Evolutionary conservation across 345 rosid genomes (phyloP).

Genomic region (Turritis glabra): DNA sequence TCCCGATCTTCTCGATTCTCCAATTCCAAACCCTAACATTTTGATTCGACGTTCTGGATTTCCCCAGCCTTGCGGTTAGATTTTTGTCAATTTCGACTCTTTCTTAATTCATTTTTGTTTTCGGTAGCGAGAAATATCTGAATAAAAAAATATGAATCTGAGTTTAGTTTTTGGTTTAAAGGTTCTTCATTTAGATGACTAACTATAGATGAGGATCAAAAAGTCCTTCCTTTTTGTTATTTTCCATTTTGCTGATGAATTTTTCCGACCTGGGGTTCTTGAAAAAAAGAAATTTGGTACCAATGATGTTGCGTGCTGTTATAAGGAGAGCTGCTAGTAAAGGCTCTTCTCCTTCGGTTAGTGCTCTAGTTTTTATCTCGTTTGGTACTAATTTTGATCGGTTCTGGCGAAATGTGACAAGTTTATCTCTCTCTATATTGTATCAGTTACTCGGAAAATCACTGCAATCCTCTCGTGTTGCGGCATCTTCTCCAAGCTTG

Average conservation of each 20-base stretch:
- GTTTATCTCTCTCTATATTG: not conserved
- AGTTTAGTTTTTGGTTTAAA: not conserved
- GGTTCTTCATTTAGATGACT: not conserved
- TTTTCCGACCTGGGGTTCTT: not conserved
- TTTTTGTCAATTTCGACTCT: not conserved
- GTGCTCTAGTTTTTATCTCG: not conserved
- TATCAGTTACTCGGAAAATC: constrained; percentile 36
- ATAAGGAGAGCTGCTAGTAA: constrained; percentile 21
- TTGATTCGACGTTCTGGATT: not conserved
- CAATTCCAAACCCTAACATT: not conserved
- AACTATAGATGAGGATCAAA: not conserved
- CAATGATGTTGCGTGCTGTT: constrained; percentile 17
- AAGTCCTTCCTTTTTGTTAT: not conserved
- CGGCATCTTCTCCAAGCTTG: constrained; percentile 42
- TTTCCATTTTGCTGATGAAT: not conserved
- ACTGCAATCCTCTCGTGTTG: constrained; percentile 44
- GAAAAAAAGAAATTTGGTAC: constrained; percentile 1
- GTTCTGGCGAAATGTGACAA: not conserved
- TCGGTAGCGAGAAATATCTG: not conserved
- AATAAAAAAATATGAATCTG: not conserved
- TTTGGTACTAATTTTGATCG: not conserved
- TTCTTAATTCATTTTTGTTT: not conserved
- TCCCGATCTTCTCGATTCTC: constrained; percentile 5
- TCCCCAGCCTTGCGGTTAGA: not conserved
- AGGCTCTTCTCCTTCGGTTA: constrained; percentile 14